A percentile compares a stretch with the other conserved stretches of the same genome.
Conservation (phyloP, 441 rosid species). For the Syzygium syzygioides region DNA sequence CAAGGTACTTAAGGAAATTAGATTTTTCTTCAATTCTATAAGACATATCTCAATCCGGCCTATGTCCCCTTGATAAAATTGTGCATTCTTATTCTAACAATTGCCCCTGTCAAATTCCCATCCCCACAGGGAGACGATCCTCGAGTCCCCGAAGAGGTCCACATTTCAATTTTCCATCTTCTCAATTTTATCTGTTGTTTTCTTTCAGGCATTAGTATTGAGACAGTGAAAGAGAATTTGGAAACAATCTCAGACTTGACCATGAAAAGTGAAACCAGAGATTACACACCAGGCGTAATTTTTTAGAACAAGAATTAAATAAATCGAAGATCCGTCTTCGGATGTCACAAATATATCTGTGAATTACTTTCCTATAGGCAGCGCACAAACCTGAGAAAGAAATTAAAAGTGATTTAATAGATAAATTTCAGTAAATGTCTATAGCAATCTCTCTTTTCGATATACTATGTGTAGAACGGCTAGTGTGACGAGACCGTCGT, state of each 20-base stretch:
- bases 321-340: background rate
- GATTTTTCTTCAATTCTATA: background rate
- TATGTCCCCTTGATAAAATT: background rate
- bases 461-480: background rate
- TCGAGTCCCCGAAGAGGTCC: background rate
- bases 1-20: background rate
- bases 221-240: background rate
- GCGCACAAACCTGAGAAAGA: background rate
- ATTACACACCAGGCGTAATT: background rate
- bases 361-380: background rate
- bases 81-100: background rate
- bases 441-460: background rate
- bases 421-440: background rate
- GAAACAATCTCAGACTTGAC: background rate
- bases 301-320: background rate
- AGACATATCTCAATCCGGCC: background rate
- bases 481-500: background rate
- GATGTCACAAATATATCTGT: background rate
- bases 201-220: background rate
- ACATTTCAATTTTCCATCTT: background rate
- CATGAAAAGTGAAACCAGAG: background rate
- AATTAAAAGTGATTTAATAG: background rate
- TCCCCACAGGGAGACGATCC: background rate
- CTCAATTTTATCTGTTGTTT: background rate
- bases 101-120: background rate